These are phyloP conservation scores for Mallotus repandus DNA, from an alignment of 441 rosid genomes.

Conservation along the genomic window DNA sequence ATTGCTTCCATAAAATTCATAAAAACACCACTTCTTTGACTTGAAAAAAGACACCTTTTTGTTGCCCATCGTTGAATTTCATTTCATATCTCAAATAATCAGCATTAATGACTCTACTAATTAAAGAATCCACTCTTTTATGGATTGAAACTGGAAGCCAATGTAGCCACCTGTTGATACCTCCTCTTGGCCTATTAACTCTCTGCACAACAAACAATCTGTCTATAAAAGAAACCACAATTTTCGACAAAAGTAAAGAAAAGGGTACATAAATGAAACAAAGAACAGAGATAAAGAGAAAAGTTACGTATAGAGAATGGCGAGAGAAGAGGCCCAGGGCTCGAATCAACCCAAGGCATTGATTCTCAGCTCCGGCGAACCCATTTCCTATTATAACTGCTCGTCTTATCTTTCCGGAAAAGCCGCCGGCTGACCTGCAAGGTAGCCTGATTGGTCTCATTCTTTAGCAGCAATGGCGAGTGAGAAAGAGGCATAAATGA, in stretches of 20 bases:
- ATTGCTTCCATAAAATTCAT: neutral
- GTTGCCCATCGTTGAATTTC: conserved; percentile 23
- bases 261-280: neutral
- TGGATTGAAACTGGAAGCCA: conserved; percentile 85
- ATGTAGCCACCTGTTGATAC: conserved; percentile 71
- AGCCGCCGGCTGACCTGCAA: conserved; percentile 41
- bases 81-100: conserved; percentile 32
- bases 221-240: no score
- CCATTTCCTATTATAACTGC: conserved; percentile 85
- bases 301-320: conserved; percentile 60
- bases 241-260: neutral
- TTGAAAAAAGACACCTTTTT: conserved; percentile 38
- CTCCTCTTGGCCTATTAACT: conserved; percentile 85
- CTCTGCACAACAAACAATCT: conserved; percentile 41
- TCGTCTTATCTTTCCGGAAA: conserved; percentile 57
- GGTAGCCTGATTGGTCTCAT: conserved; percentile 69
- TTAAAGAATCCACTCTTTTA: conserved; percentile 50
- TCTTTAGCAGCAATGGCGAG: neutral
- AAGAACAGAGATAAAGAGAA: neutral
- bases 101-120: conserved; percentile 37
- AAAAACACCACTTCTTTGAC: conserved; percentile 32
- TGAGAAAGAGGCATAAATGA: neutral
- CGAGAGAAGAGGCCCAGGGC: conserved; percentile 75
- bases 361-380: conserved; percentile 74
- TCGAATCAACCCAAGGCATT: conserved; percentile 73